Base-by-base conservation (phyloP, 2,329 filamentous ascomycete genomes). In the Fusarium sp. region DNA sequence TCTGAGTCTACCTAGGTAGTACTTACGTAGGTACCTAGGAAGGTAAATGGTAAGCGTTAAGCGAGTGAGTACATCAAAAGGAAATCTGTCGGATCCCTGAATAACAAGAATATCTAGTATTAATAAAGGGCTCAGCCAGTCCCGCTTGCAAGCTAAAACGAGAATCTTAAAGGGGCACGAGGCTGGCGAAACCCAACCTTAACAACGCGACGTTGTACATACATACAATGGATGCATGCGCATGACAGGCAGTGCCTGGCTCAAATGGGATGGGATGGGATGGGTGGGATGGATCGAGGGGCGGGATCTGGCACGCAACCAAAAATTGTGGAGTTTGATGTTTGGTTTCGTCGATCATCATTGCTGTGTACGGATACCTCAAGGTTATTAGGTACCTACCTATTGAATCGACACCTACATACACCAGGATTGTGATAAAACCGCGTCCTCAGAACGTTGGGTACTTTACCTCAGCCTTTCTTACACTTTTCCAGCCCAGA, bases 291-390 rank as follows among this genome's bases (percentile, higher is more conserved):
- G 54, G 49, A 68, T 68, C 55, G 54, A 45, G 59, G 55, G 68
- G 60, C 49, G 54, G 59, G 64, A 67, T 54, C 51, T 66, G 64
- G 53, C 49, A 66, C 60, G 50, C 55, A 63, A 67, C 43, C 25
- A 43, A 69, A 69, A 69, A 69, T 57, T 59, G 66, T 69, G 67
- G 67, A 66, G 62, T 63, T 63, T 59, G 42, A 34, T 58, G 55
- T 46, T 63, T 55, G 67, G 66, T 55, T 59, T 70, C 23, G 66
- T 67, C 54, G 67, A 69, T 69, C 67, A 70, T 49, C 23, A 23
- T 37, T 37, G 34, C 34, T 37, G 34, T 11, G 34, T 37, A 20
- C n/a, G n/a, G n/a, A n/a, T 20, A 37, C 34, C 32, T 37, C 9
- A 18, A 9, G 32, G 32, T 34, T 34, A 18, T 28, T 5, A 28